Conservation (phyloP, 345 rosid species). For the Cardiospermum halicacabum region DNA sequence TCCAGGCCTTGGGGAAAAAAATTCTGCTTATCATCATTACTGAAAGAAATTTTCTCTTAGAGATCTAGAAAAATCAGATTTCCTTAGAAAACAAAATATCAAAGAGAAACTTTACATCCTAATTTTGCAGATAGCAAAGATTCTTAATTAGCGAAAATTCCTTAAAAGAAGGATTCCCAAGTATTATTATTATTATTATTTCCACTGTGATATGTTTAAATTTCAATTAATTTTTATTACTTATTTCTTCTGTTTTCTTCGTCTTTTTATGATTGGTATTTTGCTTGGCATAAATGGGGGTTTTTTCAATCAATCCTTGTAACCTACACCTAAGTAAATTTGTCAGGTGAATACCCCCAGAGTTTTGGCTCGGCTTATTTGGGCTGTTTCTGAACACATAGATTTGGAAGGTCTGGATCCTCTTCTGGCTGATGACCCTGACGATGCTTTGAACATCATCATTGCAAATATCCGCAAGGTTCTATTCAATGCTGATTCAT, state of each 20-base stretch:
- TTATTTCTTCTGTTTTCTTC: background rate
- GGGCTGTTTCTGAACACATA: slow-evolving; percentile 91
- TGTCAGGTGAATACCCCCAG: slow-evolving; percentile 75
- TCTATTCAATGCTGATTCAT: slow-evolving; percentile 72
- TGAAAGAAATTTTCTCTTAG: too few species aligned
- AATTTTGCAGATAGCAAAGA: too few species aligned
- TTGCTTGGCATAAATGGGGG: background rate
- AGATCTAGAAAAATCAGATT: too few species aligned
- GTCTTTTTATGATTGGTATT: background rate
- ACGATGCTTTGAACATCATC: slow-evolving; percentile 81
- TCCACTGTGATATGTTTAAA: too few species aligned
- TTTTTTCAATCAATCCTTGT: background rate
- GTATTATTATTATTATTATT: too few species aligned
- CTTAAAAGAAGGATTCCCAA: too few species aligned
- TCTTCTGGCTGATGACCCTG: slow-evolving; percentile 97
- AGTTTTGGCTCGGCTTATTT: slow-evolving; percentile 74
- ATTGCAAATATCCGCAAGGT: slow-evolving; percentile 81
- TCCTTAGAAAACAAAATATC: too few species aligned
- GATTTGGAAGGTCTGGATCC: slow-evolving; percentile 97
- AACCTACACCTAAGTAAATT: slow-evolving; percentile 13
- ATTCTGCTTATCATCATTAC: too few species aligned
- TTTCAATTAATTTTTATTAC: background rate
- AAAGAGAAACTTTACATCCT: too few species aligned
- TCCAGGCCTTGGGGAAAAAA: too few species aligned
- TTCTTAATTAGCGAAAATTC: too few species aligned